A percentile compares a stretch with the other conserved stretches of the same genome.
phyloP scores from a whole-genome alignment of 352 stramenopile genomes.

The Phytophthora ramorum region DNA sequence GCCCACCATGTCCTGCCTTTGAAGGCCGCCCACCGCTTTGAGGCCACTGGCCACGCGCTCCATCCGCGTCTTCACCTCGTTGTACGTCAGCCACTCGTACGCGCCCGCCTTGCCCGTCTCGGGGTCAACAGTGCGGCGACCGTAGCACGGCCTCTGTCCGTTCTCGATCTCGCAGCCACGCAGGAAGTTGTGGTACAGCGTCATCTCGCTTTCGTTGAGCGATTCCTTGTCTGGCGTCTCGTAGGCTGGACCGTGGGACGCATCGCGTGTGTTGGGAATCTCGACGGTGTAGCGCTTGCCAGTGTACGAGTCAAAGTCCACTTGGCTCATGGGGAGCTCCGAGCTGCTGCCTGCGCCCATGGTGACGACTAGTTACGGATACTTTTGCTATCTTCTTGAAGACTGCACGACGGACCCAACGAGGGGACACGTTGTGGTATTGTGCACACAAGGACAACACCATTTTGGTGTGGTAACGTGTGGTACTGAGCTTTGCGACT shows the following conservation, averaged over 20 bases:
- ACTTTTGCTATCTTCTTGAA: slow-evolving; percentile 3
- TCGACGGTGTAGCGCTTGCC: slow-evolving; percentile 45
- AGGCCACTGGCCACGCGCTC: slow-evolving; percentile 42
- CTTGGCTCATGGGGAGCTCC: slow-evolving; percentile 28
- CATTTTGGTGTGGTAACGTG: slow-evolving; percentile 4
- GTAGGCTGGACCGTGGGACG: slow-evolving; percentile 40
- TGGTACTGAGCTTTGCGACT: not conserved
- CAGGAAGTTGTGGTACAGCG: slow-evolving; percentile 49
- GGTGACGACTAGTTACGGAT: not conserved
- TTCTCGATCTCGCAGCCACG: slow-evolving; percentile 33
- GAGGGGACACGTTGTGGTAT: slow-evolving; percentile 6
- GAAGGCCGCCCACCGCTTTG: slow-evolving; percentile 22
- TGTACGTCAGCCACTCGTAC: slow-evolving; percentile 67
- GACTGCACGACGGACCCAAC: slow-evolving; percentile 5
- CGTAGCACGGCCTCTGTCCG: slow-evolving; percentile 26
- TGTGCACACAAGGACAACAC: not conserved
- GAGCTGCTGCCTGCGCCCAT: slow-evolving; percentile 36
- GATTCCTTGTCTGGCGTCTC: slow-evolving; percentile 21
- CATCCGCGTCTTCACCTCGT: slow-evolving; percentile 42
- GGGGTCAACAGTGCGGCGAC: slow-evolving; percentile 46
- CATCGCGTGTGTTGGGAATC: slow-evolving; percentile 37
- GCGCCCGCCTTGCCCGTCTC: slow-evolving; percentile 34
- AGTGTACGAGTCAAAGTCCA: slow-evolving; percentile 56
- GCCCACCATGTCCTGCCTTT: slow-evolving; percentile 55
- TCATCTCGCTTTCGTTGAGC: slow-evolving; percentile 31